Conservation (phyloP, 805 yeast genomes). For the Candida piceae region DNA sequence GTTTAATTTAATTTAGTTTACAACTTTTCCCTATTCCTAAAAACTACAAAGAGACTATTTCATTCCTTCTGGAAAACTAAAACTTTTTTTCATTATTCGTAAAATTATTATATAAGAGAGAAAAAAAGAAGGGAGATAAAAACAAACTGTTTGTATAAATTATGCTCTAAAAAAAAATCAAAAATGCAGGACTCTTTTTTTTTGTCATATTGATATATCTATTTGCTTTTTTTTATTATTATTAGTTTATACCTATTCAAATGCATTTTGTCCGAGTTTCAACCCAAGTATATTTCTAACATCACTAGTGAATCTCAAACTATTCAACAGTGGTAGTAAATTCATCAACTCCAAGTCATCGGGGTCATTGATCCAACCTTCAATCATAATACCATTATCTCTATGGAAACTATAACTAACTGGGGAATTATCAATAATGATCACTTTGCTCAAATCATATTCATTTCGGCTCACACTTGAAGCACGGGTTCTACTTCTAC, state of each 20-base stretch:
- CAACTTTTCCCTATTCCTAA: no score
- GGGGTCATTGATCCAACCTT: slow-evolving; percentile 98
- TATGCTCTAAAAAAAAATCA: not conserved
- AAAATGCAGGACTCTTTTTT: no score
- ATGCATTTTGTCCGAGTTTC: slow-evolving; percentile 63
- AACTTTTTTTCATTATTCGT: not conserved
- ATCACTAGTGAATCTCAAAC: slow-evolving; percentile 76
- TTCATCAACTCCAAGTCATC: slow-evolving; percentile 78
- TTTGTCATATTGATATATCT: no score
- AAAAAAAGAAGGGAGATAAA: not conserved
- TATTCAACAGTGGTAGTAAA: slow-evolving; percentile 71
- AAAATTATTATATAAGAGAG: not conserved
- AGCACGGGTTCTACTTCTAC: slow-evolving; percentile 13
- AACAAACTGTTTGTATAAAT: no score
- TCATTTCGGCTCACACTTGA: slow-evolving; percentile 8
- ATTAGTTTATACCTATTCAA: slow-evolving; percentile 39
- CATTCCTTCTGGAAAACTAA: no score
- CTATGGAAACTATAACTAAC: slow-evolving; percentile 79
- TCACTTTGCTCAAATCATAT: slow-evolving; percentile 58
- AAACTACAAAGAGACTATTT: no score
- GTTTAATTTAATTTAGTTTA: no score
- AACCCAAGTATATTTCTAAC: slow-evolving; percentile 74
- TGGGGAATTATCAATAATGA: slow-evolving; percentile 91
- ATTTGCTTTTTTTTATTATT: no score
- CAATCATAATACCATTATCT: slow-evolving; percentile 86